Evolutionary conservation across 306 rosid species (phyloP), one percentile per base, ranked within the genome.

Genomic region (Corylus americana): DNA sequence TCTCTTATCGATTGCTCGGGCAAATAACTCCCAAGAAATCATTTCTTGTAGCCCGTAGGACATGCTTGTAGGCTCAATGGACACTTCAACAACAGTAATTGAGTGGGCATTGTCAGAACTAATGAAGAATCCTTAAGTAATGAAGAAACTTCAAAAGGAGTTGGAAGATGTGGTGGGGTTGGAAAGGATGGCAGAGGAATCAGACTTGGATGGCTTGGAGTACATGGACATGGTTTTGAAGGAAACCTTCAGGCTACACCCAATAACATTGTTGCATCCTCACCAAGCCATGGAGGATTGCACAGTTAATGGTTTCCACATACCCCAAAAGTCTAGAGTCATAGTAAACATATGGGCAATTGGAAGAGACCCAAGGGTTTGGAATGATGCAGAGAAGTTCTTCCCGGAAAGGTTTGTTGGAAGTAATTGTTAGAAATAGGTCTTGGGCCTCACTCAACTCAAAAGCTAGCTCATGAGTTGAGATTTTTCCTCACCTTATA

Each of bases 161-260:
- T 50, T 90, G 17, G 84, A 88, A 78, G 72, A 4, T 1, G 85
- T 87, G 68, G 90, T 90, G 4, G 91, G 94, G 11, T 75, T 83
- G 78, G 83, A 90, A 77, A 90, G 90, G 55, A 77, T 31, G 74
- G 91, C 88, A 75, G 87, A 83, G 53, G 94, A 90, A 82, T 82
- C 88, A 59, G 90, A 91, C 81, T 84, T 91, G 73, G 76, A 61
- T 4, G 84, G 79, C n/a, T 57, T 91, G 44, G 59, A 76, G 55
- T 88, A 90, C 79, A 70, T 92, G 51, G 79, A 87, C 67, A 88
- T 83, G 91, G 88, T 90, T 4, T 10, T 90, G 11, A 90, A 90
- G 59, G 97, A 92, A 81, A 83, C 77, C 74, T 1, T 87, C 48
- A 85, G 97, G 85, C 14, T 90, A 12, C 97, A 90, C 73, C 91